phyloP scores from a whole-genome alignment of 306 rosid genomes.

The Spatholobus suberectus region DNA sequence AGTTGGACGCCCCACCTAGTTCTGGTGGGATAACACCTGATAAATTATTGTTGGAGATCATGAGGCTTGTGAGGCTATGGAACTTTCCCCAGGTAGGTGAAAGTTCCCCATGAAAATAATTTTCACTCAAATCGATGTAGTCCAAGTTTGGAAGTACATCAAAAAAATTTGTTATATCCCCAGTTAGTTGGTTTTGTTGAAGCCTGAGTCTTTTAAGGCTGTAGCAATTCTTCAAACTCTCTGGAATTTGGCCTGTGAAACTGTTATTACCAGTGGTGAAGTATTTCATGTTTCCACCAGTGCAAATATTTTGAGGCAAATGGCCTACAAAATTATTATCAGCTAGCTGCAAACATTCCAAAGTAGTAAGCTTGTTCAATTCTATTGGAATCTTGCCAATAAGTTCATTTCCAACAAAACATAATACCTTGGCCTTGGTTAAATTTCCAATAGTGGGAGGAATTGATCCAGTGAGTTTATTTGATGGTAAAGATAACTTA shows the following conservation, averaged over 20 bases:
- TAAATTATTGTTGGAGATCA: constrained; percentile 11
- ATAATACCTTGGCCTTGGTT: neutral
- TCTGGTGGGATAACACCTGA: constrained; percentile 35
- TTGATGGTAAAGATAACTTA: neutral
- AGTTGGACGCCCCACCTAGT: neutral
- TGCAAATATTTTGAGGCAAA: neutral
- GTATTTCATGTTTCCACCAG: neutral
- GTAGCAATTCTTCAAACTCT: neutral
- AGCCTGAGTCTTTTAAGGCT: constrained; percentile 32
- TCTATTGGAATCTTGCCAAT: neutral
- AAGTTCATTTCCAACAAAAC: neutral
- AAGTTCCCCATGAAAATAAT: constrained; percentile 39
- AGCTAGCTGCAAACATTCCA: neutral
- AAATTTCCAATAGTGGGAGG: neutral
- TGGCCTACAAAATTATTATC: neutral
- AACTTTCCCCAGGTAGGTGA: constrained; percentile 38
- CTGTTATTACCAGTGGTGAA: neutral
- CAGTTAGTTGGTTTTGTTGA: constrained; percentile 37
- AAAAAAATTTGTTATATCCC: constrained; percentile 36
- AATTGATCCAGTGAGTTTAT: neutral
- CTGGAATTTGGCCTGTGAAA: neutral
- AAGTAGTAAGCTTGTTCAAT: neutral
- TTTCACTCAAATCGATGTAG: constrained; percentile 35
- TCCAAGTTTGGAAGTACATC: constrained; percentile 35
- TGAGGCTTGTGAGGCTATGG: neutral